Percentiles rank a stretch among this genome's conserved stretches.
These are phyloP conservation scores for Dichomitus squalens DNA, from an alignment of 1,284 basidiomycete genomes.

Conservation along the genomic window DNA sequence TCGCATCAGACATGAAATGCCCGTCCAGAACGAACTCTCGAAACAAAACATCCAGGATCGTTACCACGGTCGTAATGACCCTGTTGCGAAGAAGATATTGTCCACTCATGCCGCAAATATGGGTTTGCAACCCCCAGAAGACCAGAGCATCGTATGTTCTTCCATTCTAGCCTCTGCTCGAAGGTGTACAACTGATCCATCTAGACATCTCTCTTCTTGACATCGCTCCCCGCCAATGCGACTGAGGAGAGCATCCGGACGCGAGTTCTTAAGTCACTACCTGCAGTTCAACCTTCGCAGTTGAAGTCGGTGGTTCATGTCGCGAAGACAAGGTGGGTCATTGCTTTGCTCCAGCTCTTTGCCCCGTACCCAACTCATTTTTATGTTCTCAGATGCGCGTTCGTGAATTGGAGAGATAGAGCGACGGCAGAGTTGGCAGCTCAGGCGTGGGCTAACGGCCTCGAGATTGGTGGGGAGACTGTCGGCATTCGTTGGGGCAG, in stretches of 20 bases:
- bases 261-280: constrained; percentile 71
- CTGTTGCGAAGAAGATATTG: constrained; percentile 89
- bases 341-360: neutral
- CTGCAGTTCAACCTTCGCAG: constrained; percentile 66
- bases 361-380: constrained; percentile 6
- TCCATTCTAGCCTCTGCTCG: neutral
- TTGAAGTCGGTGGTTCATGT: constrained; percentile 89
- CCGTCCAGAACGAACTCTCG: constrained; percentile 79
- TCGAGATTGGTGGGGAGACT: constrained; percentile 81
- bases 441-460: constrained; percentile 82
- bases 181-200: constrained; percentile 8
- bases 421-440: constrained; percentile 84
- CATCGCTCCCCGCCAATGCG: constrained; percentile 75
- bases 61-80: constrained; percentile 89
- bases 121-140: constrained; percentile 90
- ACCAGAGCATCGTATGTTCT: constrained; percentile 75
- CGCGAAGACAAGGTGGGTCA: constrained; percentile 68
- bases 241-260: constrained; percentile 83
- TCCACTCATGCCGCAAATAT: constrained; percentile 70
- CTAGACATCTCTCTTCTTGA: constrained; percentile 91
- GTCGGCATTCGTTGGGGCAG: constrained; percentile 89
- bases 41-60: constrained; percentile 93
- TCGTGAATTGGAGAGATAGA: constrained; percentile 91
- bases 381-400: constrained; percentile 75
- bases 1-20: constrained; percentile 79